A percentile compares a stretch with the other conserved stretches of the same genome.
Evolutionary conservation across 2,329 filamentous ascomycete genomes (phyloP).

Genomic region (Teratosphaeriaceae sp.): DNA sequence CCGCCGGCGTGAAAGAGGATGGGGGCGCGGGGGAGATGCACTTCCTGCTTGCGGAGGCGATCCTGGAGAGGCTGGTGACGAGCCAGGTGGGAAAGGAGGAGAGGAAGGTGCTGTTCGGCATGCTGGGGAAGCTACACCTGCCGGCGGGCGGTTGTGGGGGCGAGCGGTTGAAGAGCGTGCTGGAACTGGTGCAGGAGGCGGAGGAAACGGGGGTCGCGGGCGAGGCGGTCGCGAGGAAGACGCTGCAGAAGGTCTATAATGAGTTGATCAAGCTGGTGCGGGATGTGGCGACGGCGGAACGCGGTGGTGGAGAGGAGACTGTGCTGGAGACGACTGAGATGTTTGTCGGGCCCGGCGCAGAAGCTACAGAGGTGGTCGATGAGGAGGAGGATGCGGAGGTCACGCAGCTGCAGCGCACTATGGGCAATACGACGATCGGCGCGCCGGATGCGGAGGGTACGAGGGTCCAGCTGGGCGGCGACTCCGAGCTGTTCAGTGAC

Average conservation of each 20-base stretch:
- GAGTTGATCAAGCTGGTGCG: slow-evolving; percentile 49
- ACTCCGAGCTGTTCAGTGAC: slow-evolving; percentile 8
- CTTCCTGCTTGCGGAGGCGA: slow-evolving; percentile 66
- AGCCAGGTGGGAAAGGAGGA: slow-evolving; percentile 66
- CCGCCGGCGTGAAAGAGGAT: slow-evolving; percentile 1
- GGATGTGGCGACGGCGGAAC: slow-evolving; percentile 29
- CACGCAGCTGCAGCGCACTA: slow-evolving; percentile 19
- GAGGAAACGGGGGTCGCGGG: slow-evolving; percentile 44
- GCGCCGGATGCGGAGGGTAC: slow-evolving; percentile 32
- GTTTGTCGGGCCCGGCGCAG: no score
- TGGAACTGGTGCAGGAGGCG: slow-evolving; percentile 41
- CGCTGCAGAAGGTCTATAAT: slow-evolving; percentile 48
- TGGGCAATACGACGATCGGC: slow-evolving; percentile 24
- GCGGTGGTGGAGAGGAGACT: slow-evolving; percentile 20
- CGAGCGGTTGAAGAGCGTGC: slow-evolving; percentile 31
- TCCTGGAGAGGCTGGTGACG: slow-evolving; percentile 66
- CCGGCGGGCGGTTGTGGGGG: slow-evolving; percentile 42
- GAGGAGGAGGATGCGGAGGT: slow-evolving; percentile 18
- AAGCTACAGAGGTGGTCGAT: slow-evolving; percentile 11
- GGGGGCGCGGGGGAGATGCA: slow-evolving; percentile 49
- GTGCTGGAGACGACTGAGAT: slow-evolving; percentile 9
- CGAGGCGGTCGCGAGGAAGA: slow-evolving; percentile 47
- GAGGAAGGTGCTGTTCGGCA: slow-evolving; percentile 69
- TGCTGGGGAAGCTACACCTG: slow-evolving; percentile 78
- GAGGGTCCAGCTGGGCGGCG: slow-evolving; percentile 18